phyloP scores from a whole-genome alignment of 257 asterid genomes.

The Solanum chiquidenum region DNA sequence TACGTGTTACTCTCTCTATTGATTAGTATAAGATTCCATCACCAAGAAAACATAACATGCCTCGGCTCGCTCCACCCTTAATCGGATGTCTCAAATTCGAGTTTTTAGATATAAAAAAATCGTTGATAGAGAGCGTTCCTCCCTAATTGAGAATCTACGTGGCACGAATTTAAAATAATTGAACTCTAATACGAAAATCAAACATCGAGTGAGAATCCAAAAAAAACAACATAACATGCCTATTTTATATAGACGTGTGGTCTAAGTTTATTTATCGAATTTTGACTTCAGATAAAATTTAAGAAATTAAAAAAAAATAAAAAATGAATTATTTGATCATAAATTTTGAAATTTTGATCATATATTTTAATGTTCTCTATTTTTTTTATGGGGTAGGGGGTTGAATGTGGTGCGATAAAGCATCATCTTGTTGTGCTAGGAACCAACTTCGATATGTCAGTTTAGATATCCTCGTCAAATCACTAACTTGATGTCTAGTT shows the following conservation, averaged over 20 bases:
- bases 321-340: too few species aligned
- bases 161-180: rapidly evolving
- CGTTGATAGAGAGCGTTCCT: rapidly evolving
- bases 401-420: neutral
- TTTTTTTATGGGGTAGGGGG: rapidly evolving
- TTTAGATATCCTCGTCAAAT: neutral
- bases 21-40: neutral
- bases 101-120: too few species aligned
- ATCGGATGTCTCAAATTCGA: rapidly evolving
- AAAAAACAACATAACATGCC: neutral
- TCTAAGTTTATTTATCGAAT: too few species aligned
- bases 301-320: too few species aligned
- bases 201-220: too few species aligned
- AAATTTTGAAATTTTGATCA: too few species aligned
- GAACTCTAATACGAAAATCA: rapidly evolving
- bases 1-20: neutral
- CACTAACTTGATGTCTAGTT: neutral
- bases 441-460: neutral
- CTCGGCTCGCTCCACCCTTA: too few species aligned
- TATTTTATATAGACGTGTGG: neutral
- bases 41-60: neutral
- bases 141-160: rapidly evolving
- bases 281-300: too few species aligned
- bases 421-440: neutral
- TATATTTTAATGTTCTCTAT: too few species aligned